These are phyloP conservation scores for Mycena polygramma DNA, from an alignment of 768 basidiomycete genomes.

Conservation along the genomic window DNA sequence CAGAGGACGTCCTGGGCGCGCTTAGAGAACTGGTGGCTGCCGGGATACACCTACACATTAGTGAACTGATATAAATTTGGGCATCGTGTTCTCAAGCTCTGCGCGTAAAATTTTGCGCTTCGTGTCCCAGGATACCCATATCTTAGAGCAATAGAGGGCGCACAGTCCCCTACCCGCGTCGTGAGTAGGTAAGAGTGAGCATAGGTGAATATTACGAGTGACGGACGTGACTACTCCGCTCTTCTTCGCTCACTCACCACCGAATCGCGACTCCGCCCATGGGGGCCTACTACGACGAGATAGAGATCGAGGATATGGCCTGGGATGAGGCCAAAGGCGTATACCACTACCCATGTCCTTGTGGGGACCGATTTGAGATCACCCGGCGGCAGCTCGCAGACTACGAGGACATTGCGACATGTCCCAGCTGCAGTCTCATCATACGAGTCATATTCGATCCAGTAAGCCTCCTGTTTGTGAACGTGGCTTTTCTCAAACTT, in stretches of 20 bases:
- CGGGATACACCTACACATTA: no score
- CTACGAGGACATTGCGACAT: slow-evolving; percentile 95
- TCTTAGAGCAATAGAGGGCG: no score
- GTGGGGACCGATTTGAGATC: slow-evolving; percentile 98
- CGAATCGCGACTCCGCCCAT: slow-evolving; percentile 49
- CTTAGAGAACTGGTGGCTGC: no score
- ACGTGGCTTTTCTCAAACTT: slow-evolving; percentile 23
- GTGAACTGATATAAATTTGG: no score
- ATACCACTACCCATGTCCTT: slow-evolving; percentile 97
- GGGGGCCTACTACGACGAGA: slow-evolving; percentile 95
- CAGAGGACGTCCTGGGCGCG: no score
- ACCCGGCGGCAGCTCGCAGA: slow-evolving; percentile 85
- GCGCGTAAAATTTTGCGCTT: no score
- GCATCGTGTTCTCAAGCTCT: no score
- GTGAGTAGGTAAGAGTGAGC: no score
- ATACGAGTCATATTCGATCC: slow-evolving; percentile 96
- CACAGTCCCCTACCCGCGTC: no score
- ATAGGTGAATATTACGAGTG: no score
- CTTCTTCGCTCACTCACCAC: slow-evolving; percentile 28
- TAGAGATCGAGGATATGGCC: slow-evolving; percentile 96
- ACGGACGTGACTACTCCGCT: no score
- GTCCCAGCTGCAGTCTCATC: slow-evolving; percentile 95
- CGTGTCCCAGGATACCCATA: no score
- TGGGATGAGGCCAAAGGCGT: slow-evolving; percentile 88
- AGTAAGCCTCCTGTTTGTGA: slow-evolving; percentile 62